These are phyloP conservation scores for Globisporangium iwayamae DNA, from an alignment of 352 stramenopile species.

Conservation along the genomic window DNA sequence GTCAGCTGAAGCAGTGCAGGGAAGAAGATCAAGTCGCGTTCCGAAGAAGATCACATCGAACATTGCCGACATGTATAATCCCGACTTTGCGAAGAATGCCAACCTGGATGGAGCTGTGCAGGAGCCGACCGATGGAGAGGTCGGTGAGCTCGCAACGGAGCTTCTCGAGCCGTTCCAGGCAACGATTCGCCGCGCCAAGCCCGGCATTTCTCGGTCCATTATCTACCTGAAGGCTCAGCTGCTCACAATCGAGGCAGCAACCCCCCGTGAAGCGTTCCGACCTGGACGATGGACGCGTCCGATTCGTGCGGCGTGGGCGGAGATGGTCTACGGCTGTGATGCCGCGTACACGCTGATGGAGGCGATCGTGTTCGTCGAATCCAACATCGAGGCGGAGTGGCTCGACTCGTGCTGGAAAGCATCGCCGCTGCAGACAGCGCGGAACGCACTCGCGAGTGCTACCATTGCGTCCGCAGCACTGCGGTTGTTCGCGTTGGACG, in stretches of 20 bases:
- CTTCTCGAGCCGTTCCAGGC: conserved; percentile 50
- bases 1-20: conserved; percentile 12
- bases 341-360: conserved; percentile 47
- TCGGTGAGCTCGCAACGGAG: conserved; percentile 69
- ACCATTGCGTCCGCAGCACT: conserved; percentile 75
- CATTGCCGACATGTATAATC: conserved; percentile 78
- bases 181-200: conserved; percentile 49
- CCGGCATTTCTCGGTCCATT: conserved; percentile 34
- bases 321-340: conserved; percentile 66
- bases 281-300: conserved; percentile 55
- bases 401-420: conserved; percentile 76
- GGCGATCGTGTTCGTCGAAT: conserved; percentile 70
- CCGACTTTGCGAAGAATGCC: conserved; percentile 43
- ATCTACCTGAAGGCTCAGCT: conserved; percentile 63
- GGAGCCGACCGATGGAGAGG: conserved; percentile 64
- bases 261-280: conserved; percentile 80
- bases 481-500: conserved; percentile 73
- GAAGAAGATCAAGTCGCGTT: conserved; percentile 57
- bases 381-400: conserved; percentile 71
- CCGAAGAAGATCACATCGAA: conserved; percentile 75
- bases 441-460: conserved; percentile 46
- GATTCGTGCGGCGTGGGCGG: conserved; percentile 70
- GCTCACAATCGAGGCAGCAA: conserved; percentile 65
- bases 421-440: conserved; percentile 55
- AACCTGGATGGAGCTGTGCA: conserved; percentile 14